Evolutionary conservation across 78 protist genomes (phyloP).

Genomic region (Dictyostelium intermedium): DNA sequence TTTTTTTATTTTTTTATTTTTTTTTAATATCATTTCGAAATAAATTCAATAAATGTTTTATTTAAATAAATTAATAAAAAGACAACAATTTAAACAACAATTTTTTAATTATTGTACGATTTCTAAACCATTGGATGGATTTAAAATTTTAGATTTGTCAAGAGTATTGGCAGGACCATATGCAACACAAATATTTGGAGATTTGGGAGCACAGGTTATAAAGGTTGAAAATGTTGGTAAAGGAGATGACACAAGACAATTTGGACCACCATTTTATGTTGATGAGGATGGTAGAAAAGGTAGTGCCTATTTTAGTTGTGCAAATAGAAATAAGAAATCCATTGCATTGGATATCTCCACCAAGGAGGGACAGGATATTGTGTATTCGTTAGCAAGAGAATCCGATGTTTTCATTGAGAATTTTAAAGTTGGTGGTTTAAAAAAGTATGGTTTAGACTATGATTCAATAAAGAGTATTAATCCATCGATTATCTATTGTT

Average conservation of each 20-base stretch:
- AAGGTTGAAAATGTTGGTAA: conserved; percentile 56
- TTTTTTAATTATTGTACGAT: neutral
- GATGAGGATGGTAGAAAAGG: conserved; percentile 38
- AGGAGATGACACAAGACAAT: conserved; percentile 83
- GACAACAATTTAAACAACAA: neutral
- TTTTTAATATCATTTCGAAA: too few relatives aligned
- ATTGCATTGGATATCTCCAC: conserved; percentile 50
- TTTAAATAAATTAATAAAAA: neutral
- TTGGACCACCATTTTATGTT: conserved; percentile 75
- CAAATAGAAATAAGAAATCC: conserved; percentile 79
- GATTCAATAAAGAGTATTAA: conserved; percentile 2
- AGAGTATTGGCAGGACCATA: conserved; percentile 78
- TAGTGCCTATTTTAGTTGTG: conserved; percentile 62
- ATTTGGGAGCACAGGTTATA: conserved; percentile 80
- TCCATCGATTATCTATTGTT: conserved; percentile 57
- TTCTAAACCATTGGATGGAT: conserved; percentile 43
- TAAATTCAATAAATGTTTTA: neutral
- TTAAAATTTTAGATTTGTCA: conserved; percentile 46
- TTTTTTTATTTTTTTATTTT: neutral
- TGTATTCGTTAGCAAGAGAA: conserved; percentile 16
- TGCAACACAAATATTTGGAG: conserved; percentile 61
- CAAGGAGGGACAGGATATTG: conserved; percentile 30
- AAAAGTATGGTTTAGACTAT: conserved; percentile 58
- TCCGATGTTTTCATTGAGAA: conserved; percentile 79
- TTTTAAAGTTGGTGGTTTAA: conserved; percentile 57